Percentiles rank a stretch among this genome's conserved stretches.
Evolutionary conservation across 2,329 filamentous ascomycete genomes (phyloP).

Genomic region (Monilinia fructicola): DNA sequence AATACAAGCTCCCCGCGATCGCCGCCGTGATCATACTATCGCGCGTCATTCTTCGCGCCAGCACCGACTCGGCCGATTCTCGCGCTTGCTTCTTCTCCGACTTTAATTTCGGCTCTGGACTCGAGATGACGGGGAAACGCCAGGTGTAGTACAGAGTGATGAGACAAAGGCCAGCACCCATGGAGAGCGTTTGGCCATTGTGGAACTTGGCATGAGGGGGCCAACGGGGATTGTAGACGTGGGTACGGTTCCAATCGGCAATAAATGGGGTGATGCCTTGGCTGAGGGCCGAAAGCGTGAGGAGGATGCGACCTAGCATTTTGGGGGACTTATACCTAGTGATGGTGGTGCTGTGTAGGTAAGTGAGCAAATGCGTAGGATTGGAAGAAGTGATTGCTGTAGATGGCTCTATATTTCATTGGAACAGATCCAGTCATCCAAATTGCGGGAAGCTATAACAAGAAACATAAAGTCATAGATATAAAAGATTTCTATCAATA

Average conservation of each 20-base stretch:
- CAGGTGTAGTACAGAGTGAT: constrained; percentile 44
- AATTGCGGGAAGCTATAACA: not conserved
- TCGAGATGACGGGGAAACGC: constrained; percentile 24
- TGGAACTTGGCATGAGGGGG: constrained; percentile 53
- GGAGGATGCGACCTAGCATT: constrained; percentile 30
- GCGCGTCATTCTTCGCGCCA: constrained; percentile 14
- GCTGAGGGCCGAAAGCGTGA: constrained; percentile 32
- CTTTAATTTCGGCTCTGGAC: not conserved
- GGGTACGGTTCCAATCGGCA: constrained; percentile 46
- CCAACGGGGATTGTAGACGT: constrained; percentile 51
- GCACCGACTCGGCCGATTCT: not conserved
- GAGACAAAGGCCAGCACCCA: constrained; percentile 45
- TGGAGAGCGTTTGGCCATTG: constrained; percentile 53
- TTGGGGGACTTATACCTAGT: not conserved
- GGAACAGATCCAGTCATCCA: not conserved
- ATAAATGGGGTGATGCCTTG: constrained; percentile 33
- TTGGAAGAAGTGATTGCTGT: not conserved
- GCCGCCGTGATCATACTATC: constrained; percentile 40
- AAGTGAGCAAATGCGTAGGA: not conserved
- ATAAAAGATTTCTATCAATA: not conserved
- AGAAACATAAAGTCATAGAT: not conserved
- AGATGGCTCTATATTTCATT: not conserved
- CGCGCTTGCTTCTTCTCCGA: not conserved
- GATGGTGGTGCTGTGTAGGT: not conserved
- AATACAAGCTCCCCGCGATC: constrained; percentile 47